These are phyloP conservation scores for Annulohypoxylon stygium DNA, from an alignment of 495 filamentous ascomycete species.

Conservation along the genomic window DNA sequence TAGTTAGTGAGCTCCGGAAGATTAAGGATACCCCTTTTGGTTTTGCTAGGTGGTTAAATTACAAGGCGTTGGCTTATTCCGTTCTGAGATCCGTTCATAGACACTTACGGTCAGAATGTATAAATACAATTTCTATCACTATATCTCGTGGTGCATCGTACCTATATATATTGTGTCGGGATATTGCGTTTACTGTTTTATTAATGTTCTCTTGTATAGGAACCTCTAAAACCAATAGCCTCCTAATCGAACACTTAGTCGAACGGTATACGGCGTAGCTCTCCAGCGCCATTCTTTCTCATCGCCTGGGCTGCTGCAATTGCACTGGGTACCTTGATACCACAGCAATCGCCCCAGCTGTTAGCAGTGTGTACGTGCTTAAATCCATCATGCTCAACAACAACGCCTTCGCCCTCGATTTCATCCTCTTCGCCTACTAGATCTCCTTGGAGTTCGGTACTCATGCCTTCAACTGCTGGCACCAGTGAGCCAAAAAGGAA, in stretches of 20 bases:
- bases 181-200: neutral
- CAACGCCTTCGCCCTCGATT: conserved; percentile 66
- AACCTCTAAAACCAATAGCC: neutral
- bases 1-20: neutral
- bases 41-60: neutral
- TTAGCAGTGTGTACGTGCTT: conserved; percentile 74
- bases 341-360: conserved; percentile 97
- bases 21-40: conserved; percentile 21
- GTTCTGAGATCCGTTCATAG: too few species aligned
- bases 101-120: neutral
- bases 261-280: conserved; percentile 89
- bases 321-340: conserved; percentile 96
- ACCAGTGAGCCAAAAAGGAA: conserved; percentile 91
- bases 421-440: conserved; percentile 60
- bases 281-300: conserved; percentile 74
- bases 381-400: conserved; percentile 71
- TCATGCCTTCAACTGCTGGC: conserved; percentile 85
- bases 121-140: neutral
- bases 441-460: conserved; percentile 64
- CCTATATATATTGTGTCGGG: neutral
- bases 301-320: conserved; percentile 89
- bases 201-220: neutral
- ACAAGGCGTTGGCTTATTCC: neutral
- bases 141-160: neutral
- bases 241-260: conserved; percentile 65